Evolutionary conservation across 306 rosid genomes (phyloP).

Genomic region (Prosopis cineraria): DNA sequence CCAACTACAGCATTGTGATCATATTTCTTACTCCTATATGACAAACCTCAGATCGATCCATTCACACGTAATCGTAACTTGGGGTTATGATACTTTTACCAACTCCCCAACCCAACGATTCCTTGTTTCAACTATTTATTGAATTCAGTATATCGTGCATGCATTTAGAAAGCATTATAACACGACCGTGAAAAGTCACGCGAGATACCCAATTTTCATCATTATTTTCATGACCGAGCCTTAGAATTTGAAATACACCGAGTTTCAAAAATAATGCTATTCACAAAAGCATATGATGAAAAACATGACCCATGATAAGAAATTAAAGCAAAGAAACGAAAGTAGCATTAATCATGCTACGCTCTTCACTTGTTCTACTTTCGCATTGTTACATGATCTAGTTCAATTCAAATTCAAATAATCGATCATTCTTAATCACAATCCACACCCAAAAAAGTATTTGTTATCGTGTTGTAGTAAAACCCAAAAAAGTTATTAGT

Average conservation of each 20-base stretch:
- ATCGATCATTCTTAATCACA: neutral
- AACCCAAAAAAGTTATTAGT: slow-evolving; percentile 1
- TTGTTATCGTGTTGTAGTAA: neutral
- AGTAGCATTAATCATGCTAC: slow-evolving; percentile 4
- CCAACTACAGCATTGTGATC: neutral
- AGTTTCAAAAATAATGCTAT: slow-evolving; percentile 9
- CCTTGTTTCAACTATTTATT: neutral
- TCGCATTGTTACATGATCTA: neutral
- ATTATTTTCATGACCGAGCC: neutral
- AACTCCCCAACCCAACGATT: neutral
- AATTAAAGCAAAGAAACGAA: neutral
- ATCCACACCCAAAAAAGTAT: neutral
- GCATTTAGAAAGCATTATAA: neutral
- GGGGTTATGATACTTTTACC: neutral
- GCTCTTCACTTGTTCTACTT: neutral
- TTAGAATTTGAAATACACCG: neutral
- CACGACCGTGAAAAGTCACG: neutral
- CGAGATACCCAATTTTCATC: neutral
- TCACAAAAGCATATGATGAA: neutral
- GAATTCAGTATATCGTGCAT: neutral
- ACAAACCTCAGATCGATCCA: neutral
- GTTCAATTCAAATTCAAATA: slow-evolving; percentile 16
- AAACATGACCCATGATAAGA: slow-evolving; percentile 5
- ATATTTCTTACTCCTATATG: neutral
- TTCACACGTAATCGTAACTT: neutral